phyloP scores from a whole-genome alignment of 2,329 filamentous ascomycete genomes.

The Cladorrhinum sp. region DNA sequence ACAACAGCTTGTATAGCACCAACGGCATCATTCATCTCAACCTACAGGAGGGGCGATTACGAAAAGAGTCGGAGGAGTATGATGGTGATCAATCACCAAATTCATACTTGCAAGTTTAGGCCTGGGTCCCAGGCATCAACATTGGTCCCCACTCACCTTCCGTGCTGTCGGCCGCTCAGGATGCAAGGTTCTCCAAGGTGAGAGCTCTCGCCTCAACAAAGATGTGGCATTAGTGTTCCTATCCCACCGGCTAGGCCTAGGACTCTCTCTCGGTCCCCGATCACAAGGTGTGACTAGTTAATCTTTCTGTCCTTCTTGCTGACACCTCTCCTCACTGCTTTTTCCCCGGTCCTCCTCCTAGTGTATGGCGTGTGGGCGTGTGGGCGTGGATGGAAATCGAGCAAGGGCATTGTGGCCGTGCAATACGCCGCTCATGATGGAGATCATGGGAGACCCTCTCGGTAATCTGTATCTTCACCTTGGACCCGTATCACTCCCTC shows the following conservation, averaged over 20 bases:
- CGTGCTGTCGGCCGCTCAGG: conserved; percentile 6
- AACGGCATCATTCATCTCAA: neutral
- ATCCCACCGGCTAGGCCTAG: neutral
- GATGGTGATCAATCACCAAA: neutral
- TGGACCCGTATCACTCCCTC: neutral
- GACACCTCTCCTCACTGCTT: neutral
- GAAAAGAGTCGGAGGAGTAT: neutral
- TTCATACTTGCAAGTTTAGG: conserved; percentile 1
- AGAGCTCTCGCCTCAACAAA: neutral
- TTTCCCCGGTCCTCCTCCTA: neutral
- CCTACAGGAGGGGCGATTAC: neutral
- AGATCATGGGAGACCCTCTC: neutral
- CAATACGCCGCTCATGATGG: neutral
- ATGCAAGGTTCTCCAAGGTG: conserved; percentile 1
- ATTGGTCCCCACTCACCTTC: conserved; percentile 2
- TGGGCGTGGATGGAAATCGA: neutral
- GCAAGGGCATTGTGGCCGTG: neutral
- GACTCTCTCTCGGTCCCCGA: neutral
- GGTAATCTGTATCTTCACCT: neutral
- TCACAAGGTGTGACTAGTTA: neutral
- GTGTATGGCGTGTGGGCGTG: neutral
- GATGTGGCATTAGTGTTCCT: neutral
- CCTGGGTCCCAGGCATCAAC: conserved; percentile 2
- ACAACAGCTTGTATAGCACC: neutral
- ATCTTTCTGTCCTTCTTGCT: neutral